A percentile compares a stretch with the other conserved stretches of the same genome.
phyloP scores from a whole-genome alignment of 768 basidiomycete genomes.

The Postia placenta region DNA sequence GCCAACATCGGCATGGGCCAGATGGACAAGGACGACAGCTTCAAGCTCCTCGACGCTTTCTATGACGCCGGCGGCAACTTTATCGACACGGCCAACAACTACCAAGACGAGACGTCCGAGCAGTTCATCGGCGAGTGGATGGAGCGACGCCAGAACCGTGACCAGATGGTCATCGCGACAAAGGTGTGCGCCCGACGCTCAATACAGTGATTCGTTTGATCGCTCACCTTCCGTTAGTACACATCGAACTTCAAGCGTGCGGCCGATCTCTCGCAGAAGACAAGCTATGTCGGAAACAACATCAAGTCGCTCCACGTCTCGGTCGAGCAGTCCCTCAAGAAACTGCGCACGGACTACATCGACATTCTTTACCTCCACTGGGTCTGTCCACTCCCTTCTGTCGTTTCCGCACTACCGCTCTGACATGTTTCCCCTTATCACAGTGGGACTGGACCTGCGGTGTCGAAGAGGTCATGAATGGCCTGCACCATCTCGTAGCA shows the following conservation, averaged over 20 bases:
- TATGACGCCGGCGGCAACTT: conserved; percentile 42
- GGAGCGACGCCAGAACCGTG: conserved; percentile 25
- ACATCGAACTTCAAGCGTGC: conserved; percentile 6
- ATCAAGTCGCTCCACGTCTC: conserved; percentile 32
- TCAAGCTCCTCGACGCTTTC: conserved; percentile 41
- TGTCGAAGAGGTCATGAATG: conserved; percentile 49
- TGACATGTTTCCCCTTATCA: conserved; percentile 8
- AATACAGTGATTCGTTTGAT: neutral
- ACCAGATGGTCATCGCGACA: conserved; percentile 27
- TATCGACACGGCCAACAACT: conserved; percentile 41
- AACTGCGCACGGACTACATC: conserved; percentile 37
- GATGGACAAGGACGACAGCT: conserved; percentile 36
- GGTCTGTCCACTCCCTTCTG: conserved; percentile 32
- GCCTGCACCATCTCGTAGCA: conserved; percentile 41
- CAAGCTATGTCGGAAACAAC: conserved; percentile 31
- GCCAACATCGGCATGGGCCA: conserved; percentile 29
- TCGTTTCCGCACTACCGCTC: conserved; percentile 34
- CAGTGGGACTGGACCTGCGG: conserved; percentile 44
- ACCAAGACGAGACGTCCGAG: conserved; percentile 27
- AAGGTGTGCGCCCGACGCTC: conserved; percentile 8
- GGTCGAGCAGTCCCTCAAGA: conserved; percentile 30
- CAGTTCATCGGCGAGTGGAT: conserved; percentile 34
- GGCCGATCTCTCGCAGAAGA: conserved; percentile 13
- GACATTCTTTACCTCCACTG: conserved; percentile 41
- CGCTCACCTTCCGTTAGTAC: neutral